Conservation (phyloP, 2,329 filamentous ascomycete genomes). For the Malbranchea zuffiana region DNA sequence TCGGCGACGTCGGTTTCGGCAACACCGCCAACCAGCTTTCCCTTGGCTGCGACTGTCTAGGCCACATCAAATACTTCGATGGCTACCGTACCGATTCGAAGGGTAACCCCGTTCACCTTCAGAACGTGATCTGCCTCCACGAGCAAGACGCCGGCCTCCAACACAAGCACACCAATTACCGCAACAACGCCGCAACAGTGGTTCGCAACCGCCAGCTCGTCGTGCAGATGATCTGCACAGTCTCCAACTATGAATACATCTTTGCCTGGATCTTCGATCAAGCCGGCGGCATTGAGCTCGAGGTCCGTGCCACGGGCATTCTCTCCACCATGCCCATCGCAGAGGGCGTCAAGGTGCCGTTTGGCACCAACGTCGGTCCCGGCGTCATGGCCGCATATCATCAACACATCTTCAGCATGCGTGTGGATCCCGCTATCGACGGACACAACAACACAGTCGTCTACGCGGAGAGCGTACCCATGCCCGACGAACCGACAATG, state of each 20-base stretch:
- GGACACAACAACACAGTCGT: conserved; percentile 46
- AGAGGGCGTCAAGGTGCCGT: conserved; percentile 51
- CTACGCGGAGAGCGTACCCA: conserved; percentile 49
- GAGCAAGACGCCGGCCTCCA: conserved; percentile 60
- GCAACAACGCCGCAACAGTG: conserved; percentile 52
- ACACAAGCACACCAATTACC: conserved; percentile 63
- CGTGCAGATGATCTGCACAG: conserved; percentile 59
- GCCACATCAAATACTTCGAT: conserved; percentile 57
- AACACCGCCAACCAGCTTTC: conserved; percentile 59
- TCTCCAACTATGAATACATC: conserved; percentile 64
- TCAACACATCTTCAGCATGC: conserved; percentile 64
- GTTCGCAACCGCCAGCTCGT: conserved; percentile 55
- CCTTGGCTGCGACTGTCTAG: conserved; percentile 59
- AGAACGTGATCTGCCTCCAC: conserved; percentile 60
- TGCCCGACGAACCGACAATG: conserved; percentile 43
- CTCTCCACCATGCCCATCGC: conserved; percentile 54
- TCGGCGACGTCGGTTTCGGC: conserved; percentile 56
- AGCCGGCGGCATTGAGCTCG: conserved; percentile 55
- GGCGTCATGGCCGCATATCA: conserved; percentile 60
- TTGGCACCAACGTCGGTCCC: conserved; percentile 58
- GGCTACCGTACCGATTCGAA: conserved; percentile 49
- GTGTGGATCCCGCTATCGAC: conserved; percentile 52
- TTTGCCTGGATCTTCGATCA: conserved; percentile 63
- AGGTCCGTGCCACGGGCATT: conserved; percentile 59
- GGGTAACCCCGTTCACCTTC: conserved; percentile 47